Conservation (phyloP, 1,284 basidiomycete genomes). For the Malassezia brasiliensis region DNA sequence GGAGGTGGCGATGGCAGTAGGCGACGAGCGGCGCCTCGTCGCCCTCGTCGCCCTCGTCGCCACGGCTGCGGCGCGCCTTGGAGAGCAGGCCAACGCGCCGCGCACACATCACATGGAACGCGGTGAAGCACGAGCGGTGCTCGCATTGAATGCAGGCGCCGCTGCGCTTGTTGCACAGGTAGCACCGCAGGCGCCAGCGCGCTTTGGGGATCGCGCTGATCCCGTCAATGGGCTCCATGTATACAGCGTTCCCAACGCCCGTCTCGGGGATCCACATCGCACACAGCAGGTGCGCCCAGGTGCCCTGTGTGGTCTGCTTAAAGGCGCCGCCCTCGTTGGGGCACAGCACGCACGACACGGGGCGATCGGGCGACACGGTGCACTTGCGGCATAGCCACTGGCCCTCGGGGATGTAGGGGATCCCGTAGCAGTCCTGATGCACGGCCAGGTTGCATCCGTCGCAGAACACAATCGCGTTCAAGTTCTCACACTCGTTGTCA, state of each 20-base stretch:
- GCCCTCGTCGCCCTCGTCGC: slow-evolving; percentile 26
- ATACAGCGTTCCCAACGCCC: slow-evolving; percentile 82
- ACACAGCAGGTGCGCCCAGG: slow-evolving; percentile 93
- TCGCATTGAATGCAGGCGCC: slow-evolving; percentile 97
- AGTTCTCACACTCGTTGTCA: slow-evolving; percentile 95
- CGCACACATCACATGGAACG: slow-evolving; percentile 92
- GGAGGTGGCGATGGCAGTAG: slow-evolving; percentile 43
- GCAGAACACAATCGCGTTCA: slow-evolving; percentile 98
- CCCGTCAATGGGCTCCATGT: slow-evolving; percentile 96
- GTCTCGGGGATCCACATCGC: slow-evolving; percentile 98
- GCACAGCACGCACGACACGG: slow-evolving; percentile 85
- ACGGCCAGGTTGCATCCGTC: slow-evolving; percentile 98
- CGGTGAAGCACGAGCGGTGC: slow-evolving; percentile 78
- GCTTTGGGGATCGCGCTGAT: slow-evolving; percentile 78
- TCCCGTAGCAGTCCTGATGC: slow-evolving; percentile 98
- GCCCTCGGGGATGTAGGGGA: slow-evolving; percentile 97
- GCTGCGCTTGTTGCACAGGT: slow-evolving; percentile 66
- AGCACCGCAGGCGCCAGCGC: slow-evolving; percentile 82
- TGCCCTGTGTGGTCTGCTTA: slow-evolving; percentile 85
- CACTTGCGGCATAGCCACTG: slow-evolving; percentile 99
- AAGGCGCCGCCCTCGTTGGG: slow-evolving; percentile 96
- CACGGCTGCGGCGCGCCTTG: slow-evolving; percentile 28
- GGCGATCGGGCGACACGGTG: slow-evolving; percentile 90
- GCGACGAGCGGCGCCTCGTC: slow-evolving; percentile 26
- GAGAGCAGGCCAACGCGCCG: slow-evolving; percentile 50